Base-by-base conservation (phyloP, 139 green algal species). In the Micractinium conductrix region DNA sequence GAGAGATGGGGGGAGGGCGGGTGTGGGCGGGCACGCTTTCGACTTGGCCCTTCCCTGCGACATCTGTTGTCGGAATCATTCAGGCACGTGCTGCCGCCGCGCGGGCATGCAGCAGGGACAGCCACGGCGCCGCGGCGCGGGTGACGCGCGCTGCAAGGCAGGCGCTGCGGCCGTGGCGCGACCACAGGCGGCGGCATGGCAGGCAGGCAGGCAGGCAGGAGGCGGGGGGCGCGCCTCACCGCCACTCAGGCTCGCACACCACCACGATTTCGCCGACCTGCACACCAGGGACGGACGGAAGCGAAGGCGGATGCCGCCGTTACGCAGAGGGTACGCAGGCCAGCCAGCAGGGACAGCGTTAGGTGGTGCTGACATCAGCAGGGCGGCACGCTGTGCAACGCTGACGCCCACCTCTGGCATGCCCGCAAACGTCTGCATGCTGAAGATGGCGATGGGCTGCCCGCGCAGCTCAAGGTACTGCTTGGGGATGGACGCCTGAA, bases 381-480 rank as follows among this genome's bases (percentile, higher is more conserved):
- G n/a, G n/a, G n/a, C n/a, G n/a, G 65, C 65, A 22, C 65, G n/a
- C 10, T 38, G 17, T 26, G 37, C 35, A 74, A 16, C 53, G 10
- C 53, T 62, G 53, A 1, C 1, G n/a, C 67, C 22, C 48, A 71
- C 68, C 53, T 85, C 44, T 0, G 84, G 88, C 95, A 99, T 98
- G 30, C 38, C 79, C 0, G 92, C 89, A 90, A 99, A 98, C 1
- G 87, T 97, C 7, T 93, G 65, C 65, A 99, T 85, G 84, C 90
- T 95, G 89, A 98, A 95, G 0, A 93, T 95, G 22, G 94, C 94
- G 53, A 98, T 97, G 10, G 95, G 89, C 87, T 95, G 89, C 6
- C 95, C 96, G 30, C 85, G 71, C 10, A 99, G 88, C 28, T 95
- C 88, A 2, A 99, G 90, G 85, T 99, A 99, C 88, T 99, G 97